These are phyloP conservation scores for Neofusicoccum umdonicola DNA, from an alignment of 2,329 filamentous ascomycete genomes.

Conservation along the genomic window DNA sequence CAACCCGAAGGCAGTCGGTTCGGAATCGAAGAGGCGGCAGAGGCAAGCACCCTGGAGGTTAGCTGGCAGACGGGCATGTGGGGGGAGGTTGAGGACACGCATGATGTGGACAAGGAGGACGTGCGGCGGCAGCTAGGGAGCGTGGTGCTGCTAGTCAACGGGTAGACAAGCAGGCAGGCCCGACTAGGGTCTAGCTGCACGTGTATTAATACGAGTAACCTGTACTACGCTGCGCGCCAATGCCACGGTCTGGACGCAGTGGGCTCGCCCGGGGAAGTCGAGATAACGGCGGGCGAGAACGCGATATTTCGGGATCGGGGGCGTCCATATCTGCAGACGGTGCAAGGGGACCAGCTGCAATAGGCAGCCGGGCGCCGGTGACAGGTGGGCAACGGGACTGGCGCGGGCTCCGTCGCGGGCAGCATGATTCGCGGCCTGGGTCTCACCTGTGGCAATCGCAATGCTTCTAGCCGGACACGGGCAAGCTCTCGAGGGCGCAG, in stretches of 20 bases:
- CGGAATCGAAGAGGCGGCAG: conserved; percentile 78
- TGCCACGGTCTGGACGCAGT: not conserved
- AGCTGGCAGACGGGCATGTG: conserved; percentile 86
- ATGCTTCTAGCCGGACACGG: not conserved
- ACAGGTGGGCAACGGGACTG: not conserved
- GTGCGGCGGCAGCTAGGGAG: conserved; percentile 83
- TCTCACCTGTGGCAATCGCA: not conserved
- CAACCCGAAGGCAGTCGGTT: conserved; percentile 50
- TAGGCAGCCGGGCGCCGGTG: not conserved
- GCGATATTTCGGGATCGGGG: not conserved
- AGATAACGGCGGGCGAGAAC: no score
- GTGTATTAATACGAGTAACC: not conserved
- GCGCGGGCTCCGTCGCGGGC: not conserved
- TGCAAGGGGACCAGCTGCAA: not conserved
- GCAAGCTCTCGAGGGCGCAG: not conserved
- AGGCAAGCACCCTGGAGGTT: conserved; percentile 78
- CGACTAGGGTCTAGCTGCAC: not conserved
- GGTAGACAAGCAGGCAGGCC: conserved; percentile 16
- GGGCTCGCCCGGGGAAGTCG: no score
- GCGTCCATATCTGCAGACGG: not conserved
- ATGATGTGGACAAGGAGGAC: conserved; percentile 94
- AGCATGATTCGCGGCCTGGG: not conserved
- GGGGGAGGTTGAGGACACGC: conserved; percentile 97
- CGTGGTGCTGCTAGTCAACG: conserved; percentile 72
- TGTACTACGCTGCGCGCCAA: not conserved